phyloP scores from a whole-genome alignment of 225 moss, liverwort and hornwort genomes.

The Anthoceros angustus region DNA sequence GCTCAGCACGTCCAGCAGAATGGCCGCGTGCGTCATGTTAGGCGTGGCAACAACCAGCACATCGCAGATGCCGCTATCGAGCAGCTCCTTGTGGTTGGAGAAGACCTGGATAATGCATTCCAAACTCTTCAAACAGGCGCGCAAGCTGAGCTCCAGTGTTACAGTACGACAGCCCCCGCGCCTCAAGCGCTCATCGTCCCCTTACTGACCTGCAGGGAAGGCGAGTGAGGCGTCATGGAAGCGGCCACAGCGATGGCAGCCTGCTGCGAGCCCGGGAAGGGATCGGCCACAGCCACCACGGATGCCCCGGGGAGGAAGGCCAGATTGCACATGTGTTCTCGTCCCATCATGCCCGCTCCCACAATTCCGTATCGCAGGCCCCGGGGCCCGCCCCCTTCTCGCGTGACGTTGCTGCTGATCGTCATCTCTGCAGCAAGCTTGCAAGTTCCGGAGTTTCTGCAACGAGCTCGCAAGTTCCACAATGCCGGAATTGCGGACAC shows the following conservation, averaged over 20 bases:
- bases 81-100: conserved; percentile 34
- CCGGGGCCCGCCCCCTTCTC: too few species aligned
- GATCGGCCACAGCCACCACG: conserved; percentile 69
- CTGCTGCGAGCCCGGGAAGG: conserved; percentile 38
- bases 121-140: background rate
- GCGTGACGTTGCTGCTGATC: too few species aligned
- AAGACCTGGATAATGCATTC: conserved; percentile 35
- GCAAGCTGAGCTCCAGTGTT: background rate
- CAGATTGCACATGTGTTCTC: conserved; percentile 64
- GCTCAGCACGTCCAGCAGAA: conserved; percentile 51
- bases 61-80: conserved; percentile 60
- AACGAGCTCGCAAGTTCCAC: too few species aligned
- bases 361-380: conserved; percentile 46
- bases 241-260: conserved; percentile 39
- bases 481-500: too few species aligned
- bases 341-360: conserved; percentile 87
- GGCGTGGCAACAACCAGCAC: conserved; percentile 56
- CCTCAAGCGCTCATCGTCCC: background rate
- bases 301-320: conserved; percentile 41
- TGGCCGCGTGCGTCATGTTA: conserved; percentile 72
- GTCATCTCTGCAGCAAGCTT: too few species aligned
- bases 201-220: conserved; percentile 30
- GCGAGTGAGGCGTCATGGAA: conserved; percentile 12
- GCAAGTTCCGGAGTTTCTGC: too few species aligned
- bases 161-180: background rate